Percentiles rank a stretch among this genome's conserved stretches.
Evolutionary conservation across 2,329 filamentous ascomycete genomes (phyloP).

Genomic region (Escovopsis sp.): DNA sequence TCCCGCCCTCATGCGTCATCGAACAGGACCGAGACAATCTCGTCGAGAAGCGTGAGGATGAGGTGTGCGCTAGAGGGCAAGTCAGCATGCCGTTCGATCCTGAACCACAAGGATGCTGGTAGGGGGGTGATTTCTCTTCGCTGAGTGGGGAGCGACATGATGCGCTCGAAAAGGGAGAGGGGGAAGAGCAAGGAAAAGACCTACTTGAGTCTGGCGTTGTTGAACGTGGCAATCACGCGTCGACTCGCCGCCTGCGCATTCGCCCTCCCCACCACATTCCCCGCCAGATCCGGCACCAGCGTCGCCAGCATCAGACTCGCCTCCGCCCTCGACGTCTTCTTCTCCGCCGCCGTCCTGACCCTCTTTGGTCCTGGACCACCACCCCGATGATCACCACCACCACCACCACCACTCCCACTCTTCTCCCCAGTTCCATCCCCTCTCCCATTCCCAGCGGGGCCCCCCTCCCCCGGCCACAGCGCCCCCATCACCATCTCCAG

Average conservation of each 20-base stretch:
- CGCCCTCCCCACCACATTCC: slow-evolving; percentile 78
- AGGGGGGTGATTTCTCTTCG: too few relatives aligned
- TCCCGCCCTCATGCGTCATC: slow-evolving; percentile 22
- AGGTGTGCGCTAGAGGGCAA: slow-evolving; percentile 40
- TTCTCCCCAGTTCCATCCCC: too few relatives aligned
- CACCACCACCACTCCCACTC: too few relatives aligned
- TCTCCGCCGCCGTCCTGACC: slow-evolving; percentile 54
- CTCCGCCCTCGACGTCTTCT: slow-evolving; percentile 67
- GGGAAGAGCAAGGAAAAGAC: too few relatives aligned
- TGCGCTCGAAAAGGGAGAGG: too few relatives aligned
- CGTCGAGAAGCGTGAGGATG: slow-evolving; percentile 56
- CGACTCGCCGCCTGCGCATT: slow-evolving; percentile 86
- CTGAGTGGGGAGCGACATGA: too few relatives aligned
- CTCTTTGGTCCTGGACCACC: slow-evolving; percentile 30
- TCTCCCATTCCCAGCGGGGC: too few relatives aligned
- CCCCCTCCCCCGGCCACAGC: slow-evolving; percentile 65
- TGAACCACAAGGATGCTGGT: too few relatives aligned
- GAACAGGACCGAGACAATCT: slow-evolving; percentile 52
- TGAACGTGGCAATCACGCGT: slow-evolving; percentile 77
- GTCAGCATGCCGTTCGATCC: too few relatives aligned
- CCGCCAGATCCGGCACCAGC: slow-evolving; percentile 77
- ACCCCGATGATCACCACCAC: too few relatives aligned
- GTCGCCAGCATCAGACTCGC: slow-evolving; percentile 81
- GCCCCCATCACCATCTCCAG: slow-evolving; percentile 55
- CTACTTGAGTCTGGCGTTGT: slow-evolving; percentile 71